Evolutionary conservation across 306 rosid species (phyloP), one percentile per base, ranked within the genome.

Genomic region (Glycine tomentella): DNA sequence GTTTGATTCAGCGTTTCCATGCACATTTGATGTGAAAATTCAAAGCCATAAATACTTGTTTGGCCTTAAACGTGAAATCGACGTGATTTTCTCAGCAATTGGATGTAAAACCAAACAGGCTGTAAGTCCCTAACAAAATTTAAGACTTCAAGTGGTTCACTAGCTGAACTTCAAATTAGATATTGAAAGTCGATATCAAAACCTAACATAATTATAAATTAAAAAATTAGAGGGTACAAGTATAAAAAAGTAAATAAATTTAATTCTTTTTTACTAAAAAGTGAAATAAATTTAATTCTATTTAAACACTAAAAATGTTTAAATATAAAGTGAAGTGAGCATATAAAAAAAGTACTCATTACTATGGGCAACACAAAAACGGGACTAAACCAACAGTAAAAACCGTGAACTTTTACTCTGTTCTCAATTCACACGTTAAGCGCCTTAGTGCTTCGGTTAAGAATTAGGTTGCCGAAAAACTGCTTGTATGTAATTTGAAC

Each of bases 331-430:
- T 20, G 38, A 8, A 58, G 34, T 8, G 7, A 8, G 0, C 5
- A 9, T 58, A 25, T 58, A 25, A 25, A 25, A 25, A 7, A 59
- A 2, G 25, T 34, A 36, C 34, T 25, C 9, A 64, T 34, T 14
- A 64, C n/a, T 72, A 15, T 48, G n/a, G 16, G 40, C 31, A 25
- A 25, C 31, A 25, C 31, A 15, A n/a, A 34, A 6, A 31, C 4
- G 9, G 25, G 36, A 48, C 51, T 13, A 51, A 13, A 51, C 16
- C 12, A 46, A 46, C 51, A 76, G 87, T 79, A 79, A 86, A 83
- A 84, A 90, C 86, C 75, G 80, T 74, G 86, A 8, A 59, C 62
- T 42, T 42, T 42, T 51, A 51, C 31, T 11, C 57, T 12, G 3
- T 5, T 51, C 46, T 42, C 46, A 42, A 2, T 42, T 42, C 46